These are phyloP conservation scores for Syzygium grande DNA, from an alignment of 345 rosid genomes.

Conservation along the genomic window DNA sequence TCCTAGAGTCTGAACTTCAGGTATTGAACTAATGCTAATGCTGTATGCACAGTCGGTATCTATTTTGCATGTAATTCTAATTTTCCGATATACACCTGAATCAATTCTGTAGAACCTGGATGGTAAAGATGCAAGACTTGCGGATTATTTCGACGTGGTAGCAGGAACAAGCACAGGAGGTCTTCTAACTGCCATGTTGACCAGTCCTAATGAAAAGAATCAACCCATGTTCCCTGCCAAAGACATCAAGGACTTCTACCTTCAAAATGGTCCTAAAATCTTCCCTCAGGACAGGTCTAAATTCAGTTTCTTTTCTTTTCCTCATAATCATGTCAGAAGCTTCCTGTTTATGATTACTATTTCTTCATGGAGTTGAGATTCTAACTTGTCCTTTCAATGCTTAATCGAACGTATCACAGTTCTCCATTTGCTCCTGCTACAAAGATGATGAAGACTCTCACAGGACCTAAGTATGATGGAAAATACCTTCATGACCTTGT, in stretches of 20 bases:
- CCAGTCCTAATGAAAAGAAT: slow-evolving; percentile 15
- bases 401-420: not conserved
- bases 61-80: not conserved
- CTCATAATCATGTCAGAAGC: not conserved
- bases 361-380: not conserved
- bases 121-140: slow-evolving; percentile 25
- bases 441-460: slow-evolving; percentile 1
- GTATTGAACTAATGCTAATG: not conserved
- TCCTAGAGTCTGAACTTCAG: slow-evolving; percentile 27
- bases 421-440: not conserved
- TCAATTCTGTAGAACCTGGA: slow-evolving; percentile 20
- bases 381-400: not conserved
- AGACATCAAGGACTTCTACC: slow-evolving; percentile 17
- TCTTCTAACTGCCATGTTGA: slow-evolving; percentile 26
- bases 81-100: not conserved
- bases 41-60: not conserved
- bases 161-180: slow-evolving; percentile 31
- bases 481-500: slow-evolving; percentile 11
- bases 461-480: slow-evolving; percentile 25
- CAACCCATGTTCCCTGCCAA: slow-evolving; percentile 29
- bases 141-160: slow-evolving; percentile 25
- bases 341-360: too few species aligned
- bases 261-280: slow-evolving; percentile 13
- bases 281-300: slow-evolving; percentile 12
- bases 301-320: not conserved